Conservation (phyloP, 371 early-diverging fungal genomes). For the Rhizopus delemar region DNA sequence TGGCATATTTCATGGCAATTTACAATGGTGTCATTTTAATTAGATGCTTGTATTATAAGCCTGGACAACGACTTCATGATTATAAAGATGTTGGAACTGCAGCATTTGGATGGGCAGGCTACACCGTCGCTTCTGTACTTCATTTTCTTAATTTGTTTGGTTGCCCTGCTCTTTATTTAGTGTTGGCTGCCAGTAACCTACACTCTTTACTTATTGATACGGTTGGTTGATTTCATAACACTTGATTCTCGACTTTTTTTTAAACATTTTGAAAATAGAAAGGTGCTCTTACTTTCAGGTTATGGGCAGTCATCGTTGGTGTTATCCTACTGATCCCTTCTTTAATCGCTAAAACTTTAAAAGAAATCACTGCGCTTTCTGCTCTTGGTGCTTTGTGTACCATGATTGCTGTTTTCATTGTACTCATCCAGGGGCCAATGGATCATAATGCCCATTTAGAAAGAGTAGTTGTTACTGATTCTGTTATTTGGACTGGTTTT, state of each 20-base stretch:
- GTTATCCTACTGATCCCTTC: constrained; percentile 71
- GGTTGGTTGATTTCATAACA: neutral
- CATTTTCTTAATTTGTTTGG: constrained; percentile 72
- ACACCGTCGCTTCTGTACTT: constrained; percentile 61
- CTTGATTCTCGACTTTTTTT: neutral
- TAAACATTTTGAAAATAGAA: neutral
- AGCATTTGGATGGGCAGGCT: constrained; percentile 64
- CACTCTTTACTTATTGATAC: constrained; percentile 48
- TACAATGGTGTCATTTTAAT: constrained; percentile 45
- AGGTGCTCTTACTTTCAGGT: constrained; percentile 20
- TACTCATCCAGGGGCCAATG: constrained; percentile 41
- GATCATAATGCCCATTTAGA: constrained; percentile 24
- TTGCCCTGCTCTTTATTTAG: constrained; percentile 76
- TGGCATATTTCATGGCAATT: constrained; percentile 39
- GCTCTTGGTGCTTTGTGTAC: constrained; percentile 52
- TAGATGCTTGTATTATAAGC: constrained; percentile 42
- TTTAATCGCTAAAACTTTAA: constrained; percentile 69
- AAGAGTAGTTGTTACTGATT: constrained; percentile 20
- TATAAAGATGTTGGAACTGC: constrained; percentile 67
- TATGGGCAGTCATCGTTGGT: constrained; percentile 69
- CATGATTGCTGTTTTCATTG: constrained; percentile 50
- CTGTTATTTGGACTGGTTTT: constrained; percentile 49
- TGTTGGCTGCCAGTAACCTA: constrained; percentile 71
- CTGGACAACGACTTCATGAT: constrained; percentile 57
- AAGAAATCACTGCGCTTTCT: constrained; percentile 72